Percentiles rank a stretch among this genome's conserved stretches.
These are phyloP conservation scores for Penicillium sp. DNA, from an alignment of 2,329 filamentous ascomycete genomes.

Conservation along the genomic window DNA sequence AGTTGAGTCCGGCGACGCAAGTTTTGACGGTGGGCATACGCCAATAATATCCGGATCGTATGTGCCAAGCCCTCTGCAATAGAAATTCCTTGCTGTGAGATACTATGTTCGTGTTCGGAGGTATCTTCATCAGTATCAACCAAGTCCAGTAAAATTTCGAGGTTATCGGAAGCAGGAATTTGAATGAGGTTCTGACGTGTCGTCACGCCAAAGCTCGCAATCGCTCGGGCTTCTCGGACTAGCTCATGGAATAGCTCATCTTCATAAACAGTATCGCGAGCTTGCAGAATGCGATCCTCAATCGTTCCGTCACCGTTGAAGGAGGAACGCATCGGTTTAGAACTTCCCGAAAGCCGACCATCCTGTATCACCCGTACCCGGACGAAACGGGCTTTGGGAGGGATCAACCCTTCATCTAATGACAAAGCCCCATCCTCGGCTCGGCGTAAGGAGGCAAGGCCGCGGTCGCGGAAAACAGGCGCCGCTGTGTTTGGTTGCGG, in stretches of 20 bases:
- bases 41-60: slow-evolving; percentile 71
- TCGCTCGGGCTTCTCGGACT: slow-evolving; percentile 70
- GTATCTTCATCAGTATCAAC: slow-evolving; percentile 53
- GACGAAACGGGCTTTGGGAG: slow-evolving; percentile 57
- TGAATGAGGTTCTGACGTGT: slow-evolving; percentile 58
- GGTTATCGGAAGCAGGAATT: slow-evolving; percentile 52
- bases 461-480: slow-evolving; percentile 61
- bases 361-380: slow-evolving; percentile 64
- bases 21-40: slow-evolving; percentile 74
- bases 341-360: slow-evolving; percentile 57
- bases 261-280: slow-evolving; percentile 53
- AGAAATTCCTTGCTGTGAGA: slow-evolving; percentile 25
- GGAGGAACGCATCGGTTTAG: slow-evolving; percentile 24
- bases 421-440: slow-evolving; percentile 70
- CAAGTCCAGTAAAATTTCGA: slow-evolving; percentile 66
- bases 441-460: slow-evolving; percentile 76
- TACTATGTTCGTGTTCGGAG: slow-evolving; percentile 24
- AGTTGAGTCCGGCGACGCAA: slow-evolving; percentile 62
- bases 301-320: slow-evolving; percentile 25
- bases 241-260: slow-evolving; percentile 89
- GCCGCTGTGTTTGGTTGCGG: slow-evolving; percentile 41
- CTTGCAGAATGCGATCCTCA: slow-evolving; percentile 37
- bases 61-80: slow-evolving; percentile 66
- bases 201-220: slow-evolving; percentile 68
- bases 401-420: slow-evolving; percentile 61